These are phyloP conservation scores for Microsporum ferrugineum DNA, from an alignment of 2,329 filamentous ascomycete genomes.

Conservation along the genomic window DNA sequence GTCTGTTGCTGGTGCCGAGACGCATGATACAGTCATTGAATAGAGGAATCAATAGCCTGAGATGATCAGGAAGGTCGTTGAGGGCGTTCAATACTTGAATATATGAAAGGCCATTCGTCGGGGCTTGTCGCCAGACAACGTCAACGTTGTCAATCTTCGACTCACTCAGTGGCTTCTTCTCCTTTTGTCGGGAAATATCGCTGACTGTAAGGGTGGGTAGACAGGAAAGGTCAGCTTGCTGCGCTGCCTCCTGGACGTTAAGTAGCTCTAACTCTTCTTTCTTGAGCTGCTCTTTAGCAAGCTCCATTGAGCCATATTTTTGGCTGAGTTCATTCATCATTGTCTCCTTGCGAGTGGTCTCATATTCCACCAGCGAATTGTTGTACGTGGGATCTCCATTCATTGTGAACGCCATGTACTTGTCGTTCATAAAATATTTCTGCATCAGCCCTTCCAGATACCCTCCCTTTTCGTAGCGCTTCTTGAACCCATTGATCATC, in stretches of 20 bases:
- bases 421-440: constrained; percentile 81
- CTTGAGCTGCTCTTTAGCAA: constrained; percentile 60
- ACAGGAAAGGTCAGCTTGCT: constrained; percentile 73
- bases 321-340: constrained; percentile 63
- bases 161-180: constrained; percentile 56
- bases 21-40: constrained; percentile 92
- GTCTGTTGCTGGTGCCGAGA: constrained; percentile 73
- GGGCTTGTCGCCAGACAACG: constrained; percentile 82
- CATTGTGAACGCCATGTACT: constrained; percentile 89
- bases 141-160: constrained; percentile 50
- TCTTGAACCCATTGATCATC: constrained; percentile 70
- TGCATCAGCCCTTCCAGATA: constrained; percentile 79
- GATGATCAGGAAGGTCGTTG: constrained; percentile 67
- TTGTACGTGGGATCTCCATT: constrained; percentile 66
- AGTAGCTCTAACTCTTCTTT: constrained; percentile 70
- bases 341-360: constrained; percentile 57
- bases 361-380: constrained; percentile 62
- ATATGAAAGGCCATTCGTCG: constrained; percentile 92
- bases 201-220: constrained; percentile 77
- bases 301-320: constrained; percentile 57
- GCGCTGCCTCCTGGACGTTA: constrained; percentile 70
- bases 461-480: constrained; percentile 57
- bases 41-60: constrained; percentile 72
- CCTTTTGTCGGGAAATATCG: constrained; percentile 73
- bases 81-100: constrained; percentile 80